Percentiles rank a stretch among this genome's conserved stretches.
Conservation (phyloP, 2,329 filamentous ascomycete species). For the Pseudodiploospora longispora region DNA sequence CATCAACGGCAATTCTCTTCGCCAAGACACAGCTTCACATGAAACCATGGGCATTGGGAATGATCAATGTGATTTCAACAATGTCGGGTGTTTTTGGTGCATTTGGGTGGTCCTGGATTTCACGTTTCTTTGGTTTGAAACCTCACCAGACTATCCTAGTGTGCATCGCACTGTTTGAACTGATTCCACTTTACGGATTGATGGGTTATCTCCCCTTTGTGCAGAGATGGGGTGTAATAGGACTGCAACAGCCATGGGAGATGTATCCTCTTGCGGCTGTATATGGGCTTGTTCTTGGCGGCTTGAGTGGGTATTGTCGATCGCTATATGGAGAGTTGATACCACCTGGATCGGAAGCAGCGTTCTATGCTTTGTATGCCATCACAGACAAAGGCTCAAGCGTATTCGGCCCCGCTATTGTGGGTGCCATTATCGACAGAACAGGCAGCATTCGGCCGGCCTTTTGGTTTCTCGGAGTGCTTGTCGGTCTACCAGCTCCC, state of each 20-base stretch:
- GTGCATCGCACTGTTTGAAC: constrained; percentile 84
- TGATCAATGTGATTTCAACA: constrained; percentile 92
- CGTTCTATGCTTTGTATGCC: constrained; percentile 93
- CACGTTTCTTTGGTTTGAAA: constrained; percentile 57
- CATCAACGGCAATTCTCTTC: constrained; percentile 88
- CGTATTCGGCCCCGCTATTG: constrained; percentile 88
- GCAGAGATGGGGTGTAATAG: constrained; percentile 63
- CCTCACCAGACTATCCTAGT: constrained; percentile 84
- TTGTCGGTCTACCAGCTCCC: constrained; percentile 80
- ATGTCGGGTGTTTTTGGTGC: constrained; percentile 77
- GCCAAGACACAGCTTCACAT: constrained; percentile 90
- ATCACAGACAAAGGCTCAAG: constrained; percentile 96
- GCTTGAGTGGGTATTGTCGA: constrained; percentile 83
- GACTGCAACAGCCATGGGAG: constrained; percentile 91
- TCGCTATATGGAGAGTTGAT: constrained; percentile 90
- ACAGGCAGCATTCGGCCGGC: constrained; percentile 75
- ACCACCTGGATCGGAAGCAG: constrained; percentile 86
- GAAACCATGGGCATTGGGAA: constrained; percentile 75
- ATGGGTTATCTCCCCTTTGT: constrained; percentile 80
- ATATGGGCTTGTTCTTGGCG: constrained; percentile 92
- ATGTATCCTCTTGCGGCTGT: constrained; percentile 90
- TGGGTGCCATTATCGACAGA: constrained; percentile 82
- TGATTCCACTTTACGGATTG: constrained; percentile 87
- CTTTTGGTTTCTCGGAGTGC: constrained; percentile 80
- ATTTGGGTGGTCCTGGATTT: constrained; percentile 80